Percentiles rank a stretch among this genome's conserved stretches.
phyloP scores from a whole-genome alignment of 2,329 filamentous ascomycete genomes.

The Cercospora canescens region DNA sequence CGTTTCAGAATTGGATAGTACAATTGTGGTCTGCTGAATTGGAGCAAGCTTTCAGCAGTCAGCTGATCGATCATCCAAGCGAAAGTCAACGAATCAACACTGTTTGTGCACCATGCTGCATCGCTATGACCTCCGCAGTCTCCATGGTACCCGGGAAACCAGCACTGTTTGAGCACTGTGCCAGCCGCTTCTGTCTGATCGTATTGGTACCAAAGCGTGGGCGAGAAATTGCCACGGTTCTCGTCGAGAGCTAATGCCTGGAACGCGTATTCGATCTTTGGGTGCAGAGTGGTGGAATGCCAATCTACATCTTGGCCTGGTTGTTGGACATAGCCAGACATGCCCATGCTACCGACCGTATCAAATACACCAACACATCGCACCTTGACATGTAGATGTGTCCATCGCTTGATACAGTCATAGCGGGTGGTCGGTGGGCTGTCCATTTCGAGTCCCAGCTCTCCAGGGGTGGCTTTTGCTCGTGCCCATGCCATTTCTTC shows the following conservation, averaged over 20 bases:
- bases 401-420: slow-evolving; percentile 20
- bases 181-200: slow-evolving; percentile 17
- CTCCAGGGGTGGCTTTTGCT: slow-evolving; percentile 12
- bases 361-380: slow-evolving; percentile 49
- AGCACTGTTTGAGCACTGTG: slow-evolving; percentile 49
- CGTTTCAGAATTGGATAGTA: slow-evolving; percentile 21
- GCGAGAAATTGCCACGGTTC: slow-evolving; percentile 48
- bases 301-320: slow-evolving; percentile 19
- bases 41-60: slow-evolving; percentile 11
- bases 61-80: slow-evolving; percentile 42
- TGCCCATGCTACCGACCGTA: slow-evolving; percentile 40
- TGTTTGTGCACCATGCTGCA: slow-evolving; percentile 20
- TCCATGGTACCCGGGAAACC: slow-evolving; percentile 55
- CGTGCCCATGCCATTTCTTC: slow-evolving; percentile 20
- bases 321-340: slow-evolving; percentile 18
- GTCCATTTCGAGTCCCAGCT: slow-evolving; percentile 16
- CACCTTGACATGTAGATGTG: slow-evolving; percentile 32
- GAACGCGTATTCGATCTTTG: slow-evolving; percentile 51
- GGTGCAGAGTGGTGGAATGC: slow-evolving; percentile 22
- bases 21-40: slow-evolving; percentile 17
- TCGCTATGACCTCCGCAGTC: slow-evolving; percentile 50
- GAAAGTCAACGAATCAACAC: slow-evolving; percentile 37
- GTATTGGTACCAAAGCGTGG: slow-evolving; percentile 47
- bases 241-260: slow-evolving; percentile 57
- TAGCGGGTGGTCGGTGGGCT: slow-evolving; percentile 12